Evolutionary conservation across 2,329 filamentous ascomycete genomes (phyloP).

Genomic region (Pyricularia grisea): DNA sequence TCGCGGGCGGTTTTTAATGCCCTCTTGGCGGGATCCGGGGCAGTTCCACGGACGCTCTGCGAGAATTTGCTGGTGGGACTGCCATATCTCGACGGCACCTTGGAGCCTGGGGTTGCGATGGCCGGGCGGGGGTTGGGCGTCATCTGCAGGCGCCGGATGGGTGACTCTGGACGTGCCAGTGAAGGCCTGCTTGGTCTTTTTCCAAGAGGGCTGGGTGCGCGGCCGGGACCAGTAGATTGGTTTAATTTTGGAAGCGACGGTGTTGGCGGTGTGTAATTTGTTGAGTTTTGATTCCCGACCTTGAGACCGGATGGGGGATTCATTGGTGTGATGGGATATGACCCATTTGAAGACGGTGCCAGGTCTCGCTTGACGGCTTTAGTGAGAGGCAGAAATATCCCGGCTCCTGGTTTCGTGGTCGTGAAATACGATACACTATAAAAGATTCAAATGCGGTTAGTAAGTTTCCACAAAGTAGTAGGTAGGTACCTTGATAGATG

Average conservation of each 20-base stretch:
- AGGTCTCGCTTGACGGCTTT: conserved; percentile 65
- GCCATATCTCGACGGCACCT: conserved; percentile 47
- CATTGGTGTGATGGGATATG: conserved; percentile 58
- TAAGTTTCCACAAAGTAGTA: neutral
- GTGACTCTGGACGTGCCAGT: conserved; percentile 81
- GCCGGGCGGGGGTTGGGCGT: conserved; percentile 51
- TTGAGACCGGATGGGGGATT: conserved; percentile 50
- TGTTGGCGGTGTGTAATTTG: conserved; percentile 53
- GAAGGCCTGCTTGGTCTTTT: conserved; percentile 59
- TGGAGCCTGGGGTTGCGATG: conserved; percentile 41
- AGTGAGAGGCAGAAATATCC: conserved; percentile 84
- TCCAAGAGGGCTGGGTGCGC: conserved; percentile 61
- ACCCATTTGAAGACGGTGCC: conserved; percentile 35
- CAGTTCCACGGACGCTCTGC: conserved; percentile 52
- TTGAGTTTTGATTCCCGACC: conserved; percentile 45
- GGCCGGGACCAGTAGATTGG: conserved; percentile 72
- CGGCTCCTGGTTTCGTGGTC: conserved; percentile 68
- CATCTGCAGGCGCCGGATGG: conserved; percentile 59
- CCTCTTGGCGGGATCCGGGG: conserved; percentile 51
- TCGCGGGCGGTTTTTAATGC: conserved; percentile 33
- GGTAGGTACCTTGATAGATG: neutral
- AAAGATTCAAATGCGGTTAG: neutral
- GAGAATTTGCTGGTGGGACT: conserved; percentile 54
- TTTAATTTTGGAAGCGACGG: conserved; percentile 71
- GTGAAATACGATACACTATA: conserved; percentile 66